Percentiles rank a stretch among this genome's conserved stretches.
These are phyloP conservation scores for Cystobasidiaceae sp. DNA, from an alignment of 1,284 basidiomycete genomes.

Conservation along the genomic window DNA sequence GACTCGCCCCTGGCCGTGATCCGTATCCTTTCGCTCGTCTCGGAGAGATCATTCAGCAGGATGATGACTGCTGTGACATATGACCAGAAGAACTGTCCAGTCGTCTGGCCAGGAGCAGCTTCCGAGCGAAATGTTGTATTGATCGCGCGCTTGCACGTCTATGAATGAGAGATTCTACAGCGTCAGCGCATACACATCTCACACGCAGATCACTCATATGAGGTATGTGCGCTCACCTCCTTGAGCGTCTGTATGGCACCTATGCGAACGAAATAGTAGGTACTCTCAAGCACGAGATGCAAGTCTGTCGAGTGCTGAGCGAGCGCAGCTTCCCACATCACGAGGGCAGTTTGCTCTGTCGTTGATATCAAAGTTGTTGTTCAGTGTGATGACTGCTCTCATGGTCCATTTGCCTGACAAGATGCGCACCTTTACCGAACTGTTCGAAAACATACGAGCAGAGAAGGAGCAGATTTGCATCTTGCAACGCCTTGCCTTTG, in stretches of 20 bases:
- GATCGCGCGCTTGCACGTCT: neutral
- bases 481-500: conserved; percentile 4
- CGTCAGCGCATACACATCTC: neutral
- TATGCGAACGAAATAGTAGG: conserved; percentile 8
- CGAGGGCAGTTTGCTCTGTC: neutral
- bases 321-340: conserved; percentile 14
- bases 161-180: neutral
- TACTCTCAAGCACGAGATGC: neutral
- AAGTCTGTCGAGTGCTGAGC: neutral
- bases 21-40: neutral
- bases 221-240: neutral
- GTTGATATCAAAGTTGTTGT: neutral
- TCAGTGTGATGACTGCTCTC: neutral
- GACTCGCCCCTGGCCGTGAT: neutral
- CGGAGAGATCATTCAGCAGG: neutral
- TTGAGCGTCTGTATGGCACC: neutral
- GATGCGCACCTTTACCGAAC: neutral
- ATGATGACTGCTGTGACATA: conserved; percentile 1
- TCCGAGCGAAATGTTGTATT: neutral
- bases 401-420: neutral
- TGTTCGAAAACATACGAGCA: conserved; percentile 19
- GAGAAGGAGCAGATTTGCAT: conserved; percentile 1
- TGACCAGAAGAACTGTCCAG: conserved; percentile 2
- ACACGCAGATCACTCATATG: neutral
- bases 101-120: neutral